phyloP scores from a whole-genome alignment of 306 rosid genomes.

The Crotalaria pallida region DNA sequence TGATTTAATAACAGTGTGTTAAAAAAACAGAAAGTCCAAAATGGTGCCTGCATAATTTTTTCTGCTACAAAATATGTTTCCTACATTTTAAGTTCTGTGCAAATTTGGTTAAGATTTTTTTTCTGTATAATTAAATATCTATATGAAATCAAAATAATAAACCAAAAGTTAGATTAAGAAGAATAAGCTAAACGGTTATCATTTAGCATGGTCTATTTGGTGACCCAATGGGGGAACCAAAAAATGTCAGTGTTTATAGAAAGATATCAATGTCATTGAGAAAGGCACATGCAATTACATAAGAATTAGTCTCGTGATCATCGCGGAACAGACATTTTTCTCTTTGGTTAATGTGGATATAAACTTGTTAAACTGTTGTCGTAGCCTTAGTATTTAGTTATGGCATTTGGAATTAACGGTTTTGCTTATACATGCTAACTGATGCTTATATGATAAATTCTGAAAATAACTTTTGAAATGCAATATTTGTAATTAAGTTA shows the following conservation, averaged over 20 bases:
- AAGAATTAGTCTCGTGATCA: neutral
- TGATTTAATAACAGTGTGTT: neutral
- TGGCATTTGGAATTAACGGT: neutral
- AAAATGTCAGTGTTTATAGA: no score
- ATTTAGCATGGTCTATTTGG: neutral
- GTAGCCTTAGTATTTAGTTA: neutral
- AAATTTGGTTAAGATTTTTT: neutral
- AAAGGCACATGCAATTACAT: constrained; percentile 1
- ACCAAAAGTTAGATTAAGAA: neutral
- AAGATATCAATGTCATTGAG: neutral
- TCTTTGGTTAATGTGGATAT: neutral
- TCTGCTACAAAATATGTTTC: neutral
- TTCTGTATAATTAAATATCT: neutral
- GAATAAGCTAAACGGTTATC: neutral
- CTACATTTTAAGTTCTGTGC: neutral
- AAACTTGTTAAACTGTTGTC: neutral
- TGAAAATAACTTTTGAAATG: neutral
- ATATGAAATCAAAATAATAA: neutral
- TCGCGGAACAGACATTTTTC: neutral
- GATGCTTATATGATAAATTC: neutral
- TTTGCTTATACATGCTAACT: constrained; percentile 9
- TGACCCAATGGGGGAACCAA: neutral
- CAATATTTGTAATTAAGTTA: neutral
- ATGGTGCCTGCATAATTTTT: neutral
- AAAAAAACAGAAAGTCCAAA: neutral